A percentile compares a stretch with the other conserved stretches of the same genome.
These are phyloP conservation scores for Aspergillus nomiae DNA, from an alignment of 2,329 filamentous ascomycete species.

Conservation along the genomic window DNA sequence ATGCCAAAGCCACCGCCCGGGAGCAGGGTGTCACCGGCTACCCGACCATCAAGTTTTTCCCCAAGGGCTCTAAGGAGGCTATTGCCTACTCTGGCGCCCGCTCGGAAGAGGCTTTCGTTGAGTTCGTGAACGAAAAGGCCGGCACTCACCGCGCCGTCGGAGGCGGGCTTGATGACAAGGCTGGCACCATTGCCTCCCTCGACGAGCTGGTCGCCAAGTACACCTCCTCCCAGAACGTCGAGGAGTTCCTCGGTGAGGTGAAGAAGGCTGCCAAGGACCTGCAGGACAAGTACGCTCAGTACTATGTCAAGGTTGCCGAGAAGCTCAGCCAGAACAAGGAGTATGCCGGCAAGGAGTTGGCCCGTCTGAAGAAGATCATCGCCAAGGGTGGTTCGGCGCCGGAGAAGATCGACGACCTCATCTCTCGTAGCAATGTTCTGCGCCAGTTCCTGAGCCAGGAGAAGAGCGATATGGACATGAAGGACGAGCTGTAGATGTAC, in stretches of 20 bases:
- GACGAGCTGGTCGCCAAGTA: constrained; percentile 77
- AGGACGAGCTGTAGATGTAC: constrained; percentile 64
- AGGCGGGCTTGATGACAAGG: constrained; percentile 74
- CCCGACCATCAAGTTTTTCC: constrained; percentile 98
- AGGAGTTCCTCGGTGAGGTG: constrained; percentile 68
- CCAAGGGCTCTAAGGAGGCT: constrained; percentile 74
- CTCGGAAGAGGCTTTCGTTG: constrained; percentile 72
- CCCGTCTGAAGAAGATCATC: constrained; percentile 75
- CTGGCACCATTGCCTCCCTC: constrained; percentile 79
- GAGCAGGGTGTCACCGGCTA: constrained; percentile 81
- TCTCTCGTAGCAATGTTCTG: constrained; percentile 84
- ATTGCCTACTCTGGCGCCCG: constrained; percentile 75
- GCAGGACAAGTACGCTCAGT: constrained; percentile 82
- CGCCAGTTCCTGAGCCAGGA: constrained; percentile 70
- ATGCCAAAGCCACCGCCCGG: constrained; percentile 75
- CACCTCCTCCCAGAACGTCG: constrained; percentile 61
- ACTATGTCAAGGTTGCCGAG: constrained; percentile 89
- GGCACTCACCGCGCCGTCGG: constrained; percentile 83
- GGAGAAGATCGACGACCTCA: constrained; percentile 86
- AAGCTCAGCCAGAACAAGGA: constrained; percentile 78
- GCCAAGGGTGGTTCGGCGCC: constrained; percentile 83
- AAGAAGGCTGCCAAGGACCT: constrained; percentile 69
- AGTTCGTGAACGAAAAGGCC: constrained; percentile 84
- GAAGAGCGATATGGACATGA: constrained; percentile 54
- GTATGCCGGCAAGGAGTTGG: constrained; percentile 83